Evolutionary conservation across 768 basidiomycete genomes (phyloP), one percentile per base, ranked within the genome.

Genomic region (Leccinellum rugosiceps): DNA sequence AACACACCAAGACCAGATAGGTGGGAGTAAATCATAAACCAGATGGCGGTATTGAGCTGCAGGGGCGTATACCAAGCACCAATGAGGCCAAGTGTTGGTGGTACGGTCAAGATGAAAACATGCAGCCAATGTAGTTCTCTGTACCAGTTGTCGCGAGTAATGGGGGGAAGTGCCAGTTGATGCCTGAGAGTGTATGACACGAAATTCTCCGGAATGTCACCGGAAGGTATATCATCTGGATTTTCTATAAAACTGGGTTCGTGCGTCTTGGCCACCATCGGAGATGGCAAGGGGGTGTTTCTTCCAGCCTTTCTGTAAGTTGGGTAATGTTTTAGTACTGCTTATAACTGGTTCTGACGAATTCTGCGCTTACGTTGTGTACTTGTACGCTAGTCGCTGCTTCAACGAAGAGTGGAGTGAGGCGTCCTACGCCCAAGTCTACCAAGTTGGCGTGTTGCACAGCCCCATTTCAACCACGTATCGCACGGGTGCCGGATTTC

Each of bases 1-100:
- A 48, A 78, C 80, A 64, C 68, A 83, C 89, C 92, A 15, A 94
- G 77, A 50, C 92, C 94, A 5, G 86, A 88, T 64, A 85, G 74
- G 68, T 78, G 85, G 72, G 85, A 86, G 75, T 87, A 58, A 26
- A 58, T 15, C 11, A n/a, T 38, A 43, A 45, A 44, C 58, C 58
- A 60, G 31, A 53, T 25, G 5, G 10, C 23, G 8, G 58, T 60
- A 17, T 43, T 38, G 6, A 5, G 4, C 17, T 3, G 51, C 41
- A 58, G 14, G 19, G 58, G 58, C n/a, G 58, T 60, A 30, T 58
- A 2, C 14, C 38, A 50, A 19, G 47, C 26, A 44, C 56, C 56
- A 5, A 58, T 21, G 38, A 53, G 0, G 19, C 51, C 56, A 45
- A 60, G 35, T 23, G 41, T 49, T 10, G 58, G 58, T n/a, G 26